Percentiles rank a stretch among this genome's conserved stretches.
phyloP scores from a whole-genome alignment of 2,329 filamentous ascomycete species.

The Fusarium denticulatum region DNA sequence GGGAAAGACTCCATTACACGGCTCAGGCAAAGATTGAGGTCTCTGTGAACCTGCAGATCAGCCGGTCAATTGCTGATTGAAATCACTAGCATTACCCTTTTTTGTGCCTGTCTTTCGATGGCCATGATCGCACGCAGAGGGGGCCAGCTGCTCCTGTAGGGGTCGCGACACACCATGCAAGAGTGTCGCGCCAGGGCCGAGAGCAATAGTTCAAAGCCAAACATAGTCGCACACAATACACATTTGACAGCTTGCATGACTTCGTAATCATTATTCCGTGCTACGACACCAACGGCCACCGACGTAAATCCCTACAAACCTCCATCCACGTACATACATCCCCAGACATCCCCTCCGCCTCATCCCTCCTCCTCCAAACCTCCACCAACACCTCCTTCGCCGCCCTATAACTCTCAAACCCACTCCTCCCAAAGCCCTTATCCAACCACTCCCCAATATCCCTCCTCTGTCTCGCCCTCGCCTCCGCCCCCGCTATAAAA shows the following conservation, averaged over 20 bases:
- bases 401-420: slow-evolving; percentile 35
- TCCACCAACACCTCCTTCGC: slow-evolving; percentile 29
- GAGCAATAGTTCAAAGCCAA: not conserved
- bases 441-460: slow-evolving; percentile 34
- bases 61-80: not conserved
- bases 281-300: slow-evolving; percentile 32
- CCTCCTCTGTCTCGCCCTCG: slow-evolving; percentile 25
- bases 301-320: slow-evolving; percentile 32
- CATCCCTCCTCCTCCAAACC: slow-evolving; percentile 37
- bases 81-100: too few relatives aligned
- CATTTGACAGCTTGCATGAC: not conserved
- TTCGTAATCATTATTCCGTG: not conserved
- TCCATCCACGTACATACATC: slow-evolving; percentile 39
- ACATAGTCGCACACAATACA: not conserved
- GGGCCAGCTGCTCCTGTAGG: too few relatives aligned
- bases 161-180: accelerated
- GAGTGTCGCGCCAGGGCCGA: accelerated
- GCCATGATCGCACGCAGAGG: accelerated
- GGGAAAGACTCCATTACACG: not conserved
- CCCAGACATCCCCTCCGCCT: slow-evolving; percentile 12
- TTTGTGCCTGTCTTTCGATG: not conserved
- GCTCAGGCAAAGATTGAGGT: accelerated
- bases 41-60: not conserved
- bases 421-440: slow-evolving; percentile 30
- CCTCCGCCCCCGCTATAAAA: slow-evolving; percentile 34